Percentiles rank a stretch among this genome's conserved stretches.
Conservation (phyloP, 106 monocot species). For the Iris macrosiphon region DNA sequence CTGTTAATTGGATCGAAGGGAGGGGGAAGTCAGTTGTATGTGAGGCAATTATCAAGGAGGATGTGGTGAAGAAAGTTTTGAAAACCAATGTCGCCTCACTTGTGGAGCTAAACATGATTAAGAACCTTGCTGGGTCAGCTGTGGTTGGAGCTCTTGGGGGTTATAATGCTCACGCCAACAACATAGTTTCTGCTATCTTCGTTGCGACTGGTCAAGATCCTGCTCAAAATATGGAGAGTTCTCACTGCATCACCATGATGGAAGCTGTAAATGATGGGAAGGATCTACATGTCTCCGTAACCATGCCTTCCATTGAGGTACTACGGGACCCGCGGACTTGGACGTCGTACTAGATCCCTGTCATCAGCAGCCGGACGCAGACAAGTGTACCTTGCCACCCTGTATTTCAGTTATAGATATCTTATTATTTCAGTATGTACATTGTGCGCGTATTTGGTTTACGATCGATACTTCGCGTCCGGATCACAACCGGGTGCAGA, state of each 20-base stretch:
- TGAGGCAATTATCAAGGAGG: slow-evolving; percentile 72
- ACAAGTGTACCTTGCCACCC: too few relatives aligned
- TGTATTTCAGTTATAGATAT: too few relatives aligned
- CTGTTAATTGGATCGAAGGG: slow-evolving; percentile 94
- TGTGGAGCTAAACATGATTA: slow-evolving; percentile 71
- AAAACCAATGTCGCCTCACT: slow-evolving; percentile 61
- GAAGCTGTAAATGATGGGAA: slow-evolving; percentile 69
- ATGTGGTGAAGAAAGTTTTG: slow-evolving; percentile 63
- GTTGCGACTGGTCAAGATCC: slow-evolving; percentile 95
- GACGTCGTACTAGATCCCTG: too few relatives aligned
- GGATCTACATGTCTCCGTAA: slow-evolving; percentile 88
- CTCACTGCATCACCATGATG: slow-evolving; percentile 91
- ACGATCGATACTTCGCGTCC: too few relatives aligned
- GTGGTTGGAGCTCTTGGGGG: slow-evolving; percentile 82
- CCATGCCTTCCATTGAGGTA: slow-evolving; percentile 94
- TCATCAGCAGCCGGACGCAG: too few relatives aligned
- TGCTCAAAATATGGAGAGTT: slow-evolving; percentile 93
- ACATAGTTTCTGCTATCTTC: slow-evolving; percentile 78
- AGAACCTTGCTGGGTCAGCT: slow-evolving; percentile 91
- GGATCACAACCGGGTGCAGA: too few relatives aligned
- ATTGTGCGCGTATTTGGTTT: too few relatives aligned
- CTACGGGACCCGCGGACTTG: too few relatives aligned
- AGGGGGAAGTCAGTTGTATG: slow-evolving; percentile 92
- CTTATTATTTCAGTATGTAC: too few relatives aligned
- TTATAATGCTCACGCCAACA: slow-evolving; percentile 89